Evolutionary conservation across 106 monocot genomes (phyloP).

Genomic region (Iris macrosiphon): DNA sequence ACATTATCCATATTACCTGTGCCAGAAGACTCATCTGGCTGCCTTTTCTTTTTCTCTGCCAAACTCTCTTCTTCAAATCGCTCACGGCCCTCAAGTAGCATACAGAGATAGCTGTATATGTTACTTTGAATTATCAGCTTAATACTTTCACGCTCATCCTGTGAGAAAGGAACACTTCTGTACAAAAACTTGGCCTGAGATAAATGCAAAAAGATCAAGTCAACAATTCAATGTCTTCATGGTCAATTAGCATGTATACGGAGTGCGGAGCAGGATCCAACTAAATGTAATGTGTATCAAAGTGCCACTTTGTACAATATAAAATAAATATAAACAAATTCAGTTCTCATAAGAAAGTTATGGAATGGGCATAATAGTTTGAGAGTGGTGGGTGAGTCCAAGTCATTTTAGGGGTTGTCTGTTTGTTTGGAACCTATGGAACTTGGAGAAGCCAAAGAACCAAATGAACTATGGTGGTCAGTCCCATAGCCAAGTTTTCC

Average conservation of each 20-base stretch:
- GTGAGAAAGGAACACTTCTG: slow-evolving; percentile 46
- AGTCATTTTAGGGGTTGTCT: no score
- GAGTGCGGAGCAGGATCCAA: no score
- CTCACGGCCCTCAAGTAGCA: slow-evolving; percentile 68
- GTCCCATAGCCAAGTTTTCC: no score
- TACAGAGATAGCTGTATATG: slow-evolving; percentile 54
- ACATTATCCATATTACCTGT: slow-evolving; percentile 15
- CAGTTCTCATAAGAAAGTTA: background rate
- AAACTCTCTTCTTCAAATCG: slow-evolving; percentile 64
- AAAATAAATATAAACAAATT: background rate
- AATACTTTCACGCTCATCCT: slow-evolving; percentile 45
- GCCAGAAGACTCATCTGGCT: slow-evolving; percentile 9
- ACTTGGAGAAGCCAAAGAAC: no score
- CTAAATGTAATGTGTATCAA: no score
- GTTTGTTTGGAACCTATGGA: no score
- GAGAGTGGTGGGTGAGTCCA: no score
- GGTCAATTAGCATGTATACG: background rate
- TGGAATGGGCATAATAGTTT: no score
- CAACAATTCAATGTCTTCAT: background rate
- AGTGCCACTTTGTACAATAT: no score
- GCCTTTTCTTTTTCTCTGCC: slow-evolving; percentile 17
- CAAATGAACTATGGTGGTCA: no score
- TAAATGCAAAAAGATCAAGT: background rate
- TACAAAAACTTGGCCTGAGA: slow-evolving; percentile 83
- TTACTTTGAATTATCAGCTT: slow-evolving; percentile 65